These are phyloP conservation scores for Phanerodontia chrysosporium DNA, from an alignment of 768 basidiomycete genomes.

Conservation along the genomic window DNA sequence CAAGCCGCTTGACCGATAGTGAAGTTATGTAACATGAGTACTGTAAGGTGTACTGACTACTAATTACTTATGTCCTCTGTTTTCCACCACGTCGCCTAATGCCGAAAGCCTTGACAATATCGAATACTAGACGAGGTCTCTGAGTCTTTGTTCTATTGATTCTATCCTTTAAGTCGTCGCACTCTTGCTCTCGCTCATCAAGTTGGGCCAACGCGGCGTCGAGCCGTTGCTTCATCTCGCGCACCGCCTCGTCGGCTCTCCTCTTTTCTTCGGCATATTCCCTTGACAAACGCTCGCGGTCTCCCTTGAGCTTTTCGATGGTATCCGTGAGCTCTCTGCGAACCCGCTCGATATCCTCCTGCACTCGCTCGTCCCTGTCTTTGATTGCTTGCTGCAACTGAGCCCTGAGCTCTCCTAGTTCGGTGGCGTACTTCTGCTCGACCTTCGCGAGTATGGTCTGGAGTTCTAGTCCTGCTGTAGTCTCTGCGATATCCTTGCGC, in stretches of 20 bases:
- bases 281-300: slow-evolving; percentile 14
- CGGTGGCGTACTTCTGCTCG: slow-evolving; percentile 23
- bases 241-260: background rate
- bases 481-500: slow-evolving; percentile 44
- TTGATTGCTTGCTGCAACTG: slow-evolving; percentile 32
- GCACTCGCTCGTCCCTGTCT: slow-evolving; percentile 9
- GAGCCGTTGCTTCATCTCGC: background rate
- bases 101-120: no score
- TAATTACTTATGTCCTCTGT: no score
- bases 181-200: no score
- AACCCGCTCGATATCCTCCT: slow-evolving; percentile 18
- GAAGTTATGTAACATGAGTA: no score
- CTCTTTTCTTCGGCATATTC: slow-evolving; percentile 1
- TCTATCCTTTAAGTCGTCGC: no score
- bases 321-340: slow-evolving; percentile 20
- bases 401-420: slow-evolving; percentile 37
- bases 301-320: slow-evolving; percentile 36
- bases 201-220: no score
- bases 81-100: no score
- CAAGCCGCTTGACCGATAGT: no score
- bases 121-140: no score
- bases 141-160: no score
- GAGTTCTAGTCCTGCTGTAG: slow-evolving; percentile 40
- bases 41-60: no score
- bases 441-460: slow-evolving; percentile 6